Evolutionary conservation across 2,329 filamentous ascomycete species (phyloP).

Genomic region (Colletotrichum viniferum): DNA sequence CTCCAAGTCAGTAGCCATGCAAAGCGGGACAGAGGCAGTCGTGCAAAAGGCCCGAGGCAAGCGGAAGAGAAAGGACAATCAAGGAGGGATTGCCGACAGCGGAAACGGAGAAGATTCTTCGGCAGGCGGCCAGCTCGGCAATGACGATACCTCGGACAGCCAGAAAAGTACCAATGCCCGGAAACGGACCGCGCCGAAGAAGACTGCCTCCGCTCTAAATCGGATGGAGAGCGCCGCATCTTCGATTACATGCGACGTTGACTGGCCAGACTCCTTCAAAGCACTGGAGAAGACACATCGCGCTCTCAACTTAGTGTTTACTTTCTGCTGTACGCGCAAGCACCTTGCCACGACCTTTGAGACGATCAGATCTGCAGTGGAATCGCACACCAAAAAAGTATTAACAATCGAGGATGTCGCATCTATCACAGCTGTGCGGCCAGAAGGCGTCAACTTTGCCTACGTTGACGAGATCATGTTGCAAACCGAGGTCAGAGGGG

Average conservation of each 20-base stretch:
- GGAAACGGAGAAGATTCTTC: not conserved
- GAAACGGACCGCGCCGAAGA: slow-evolving; percentile 14
- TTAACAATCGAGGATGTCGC: slow-evolving; percentile 81
- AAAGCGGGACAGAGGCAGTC: not conserved
- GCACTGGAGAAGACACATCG: slow-evolving; percentile 77
- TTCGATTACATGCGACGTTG: slow-evolving; percentile 38
- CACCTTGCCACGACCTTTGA: slow-evolving; percentile 92
- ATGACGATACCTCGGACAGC: not conserved
- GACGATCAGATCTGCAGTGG: slow-evolving; percentile 83
- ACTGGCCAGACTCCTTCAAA: slow-evolving; percentile 79
- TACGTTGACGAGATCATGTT: slow-evolving; percentile 87
- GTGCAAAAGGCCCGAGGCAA: slow-evolving; percentile 4
- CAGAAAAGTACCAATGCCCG: not conserved
- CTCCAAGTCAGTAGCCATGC: not conserved
- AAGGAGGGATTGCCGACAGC: not conserved
- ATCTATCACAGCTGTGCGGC: slow-evolving; percentile 77
- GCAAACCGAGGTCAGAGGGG: slow-evolving; percentile 77
- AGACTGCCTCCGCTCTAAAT: slow-evolving; percentile 13
- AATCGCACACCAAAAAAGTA: slow-evolving; percentile 76
- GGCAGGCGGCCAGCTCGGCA: not conserved
- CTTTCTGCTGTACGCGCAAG: slow-evolving; percentile 92
- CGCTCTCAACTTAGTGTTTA: slow-evolving; percentile 90
- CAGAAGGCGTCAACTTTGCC: slow-evolving; percentile 78
- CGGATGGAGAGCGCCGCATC: slow-evolving; percentile 7
- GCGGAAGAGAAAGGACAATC: slow-evolving; percentile 15